Evolutionary conservation across 768 basidiomycete genomes (phyloP).

Genomic region (Suillus subaureus): DNA sequence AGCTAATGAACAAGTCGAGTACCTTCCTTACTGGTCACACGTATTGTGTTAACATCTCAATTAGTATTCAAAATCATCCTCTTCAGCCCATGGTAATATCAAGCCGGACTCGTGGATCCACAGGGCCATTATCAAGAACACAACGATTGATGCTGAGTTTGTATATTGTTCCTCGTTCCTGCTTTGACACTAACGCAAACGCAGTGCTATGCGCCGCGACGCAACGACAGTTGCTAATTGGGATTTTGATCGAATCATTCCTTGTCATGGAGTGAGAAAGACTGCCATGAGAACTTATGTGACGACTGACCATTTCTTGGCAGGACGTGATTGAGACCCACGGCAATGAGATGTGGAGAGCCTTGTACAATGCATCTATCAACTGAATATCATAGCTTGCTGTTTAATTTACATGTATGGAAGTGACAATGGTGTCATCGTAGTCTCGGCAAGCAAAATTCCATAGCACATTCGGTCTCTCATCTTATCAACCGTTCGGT

Average conservation of each 20-base stretch:
- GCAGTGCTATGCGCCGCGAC: constrained; percentile 60
- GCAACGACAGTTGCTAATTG: constrained; percentile 66
- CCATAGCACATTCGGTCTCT: neutral
- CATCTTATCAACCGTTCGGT: neutral
- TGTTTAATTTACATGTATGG: neutral
- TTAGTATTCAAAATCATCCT: constrained; percentile 42
- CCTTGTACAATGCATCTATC: constrained; percentile 39
- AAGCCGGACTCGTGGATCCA: constrained; percentile 36
- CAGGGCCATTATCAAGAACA: constrained; percentile 21
- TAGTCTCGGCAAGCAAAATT: neutral
- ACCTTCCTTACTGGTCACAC: neutral
- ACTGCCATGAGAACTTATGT: constrained; percentile 3
- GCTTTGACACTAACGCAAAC: constrained; percentile 7
- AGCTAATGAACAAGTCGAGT: constrained; percentile 65
- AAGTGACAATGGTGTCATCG: neutral
- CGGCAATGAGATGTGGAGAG: constrained; percentile 57
- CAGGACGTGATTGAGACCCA: constrained; percentile 65
- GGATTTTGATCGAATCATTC: constrained; percentile 76
- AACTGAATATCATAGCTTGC: constrained; percentile 10
- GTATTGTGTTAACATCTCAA: neutral
- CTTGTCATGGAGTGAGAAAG: constrained; percentile 60
- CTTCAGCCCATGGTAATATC: constrained; percentile 28
- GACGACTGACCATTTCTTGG: neutral
- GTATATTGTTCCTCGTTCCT: constrained; percentile 3
- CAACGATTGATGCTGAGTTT: constrained; percentile 32